Base-by-base conservation (phyloP, 2,329 filamentous ascomycete genomes). In the Hypoxylon sp. region DNA sequence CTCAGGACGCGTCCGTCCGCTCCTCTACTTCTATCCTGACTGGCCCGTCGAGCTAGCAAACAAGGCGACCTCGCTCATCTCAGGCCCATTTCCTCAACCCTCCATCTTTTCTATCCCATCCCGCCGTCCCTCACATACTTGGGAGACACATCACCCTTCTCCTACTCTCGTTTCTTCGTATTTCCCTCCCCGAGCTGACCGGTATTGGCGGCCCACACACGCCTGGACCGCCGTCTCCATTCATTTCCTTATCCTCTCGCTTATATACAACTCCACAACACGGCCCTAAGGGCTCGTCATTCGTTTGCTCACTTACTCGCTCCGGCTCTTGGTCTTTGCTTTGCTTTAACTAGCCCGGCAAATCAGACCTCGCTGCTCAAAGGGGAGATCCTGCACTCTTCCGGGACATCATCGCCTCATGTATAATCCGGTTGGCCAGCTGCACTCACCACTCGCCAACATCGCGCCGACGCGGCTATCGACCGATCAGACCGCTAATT, bases 11-110 rank as follows among this genome's bases (percentile, higher is more conserved):
- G 63, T 66, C 61, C 46, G 53, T 53, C 56, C 29, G 41, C 41
- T 50, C 48, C 26, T 55, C 51, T 62, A 31, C 59, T 66, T 66
- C 59, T 58, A 62, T 62, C 45, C 61, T 62, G 56, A 55, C 41
- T 66, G 54, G 56, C 35, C 61, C 43, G 43, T 49, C 49, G 47
- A 58, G 60, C 55, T 60, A 62, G 60, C 63, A 64, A 62, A 59
- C 63, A 62, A 48, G 27, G 33, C 52, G 43, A 35, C 33, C 49
- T 49, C n/a, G n/a, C n/a, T 49, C 38, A 48, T 23, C 56, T 58
- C 57, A 37, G 58, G 47, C 63, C 56, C 55, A 48, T 58, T 45
- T 37, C 58, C 61, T 58, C 55, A 51, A 60, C 62, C 62, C 56
- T 58, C 56, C 27, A 49, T 51, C 43, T 60, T 46, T 31, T 59